Evolutionary conservation across 2,329 filamentous ascomycete species (phyloP).

Genomic region (Cladosporium sp.): DNA sequence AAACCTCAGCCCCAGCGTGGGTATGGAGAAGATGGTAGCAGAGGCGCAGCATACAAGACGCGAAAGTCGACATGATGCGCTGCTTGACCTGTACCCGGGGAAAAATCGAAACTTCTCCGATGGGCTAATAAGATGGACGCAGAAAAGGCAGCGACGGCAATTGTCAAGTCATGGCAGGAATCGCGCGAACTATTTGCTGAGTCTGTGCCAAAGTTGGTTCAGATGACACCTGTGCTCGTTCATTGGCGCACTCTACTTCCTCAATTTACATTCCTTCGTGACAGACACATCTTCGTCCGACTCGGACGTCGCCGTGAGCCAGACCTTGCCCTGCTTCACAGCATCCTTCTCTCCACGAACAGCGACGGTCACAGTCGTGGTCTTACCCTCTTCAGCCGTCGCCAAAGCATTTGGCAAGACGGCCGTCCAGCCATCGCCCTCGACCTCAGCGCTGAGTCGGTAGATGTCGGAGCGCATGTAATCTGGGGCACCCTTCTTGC

Average conservation of each 20-base stretch:
- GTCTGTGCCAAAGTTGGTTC: no score
- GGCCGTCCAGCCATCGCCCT: conserved; percentile 45
- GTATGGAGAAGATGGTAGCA: not conserved
- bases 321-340: conserved; percentile 41
- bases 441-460: conserved; percentile 42
- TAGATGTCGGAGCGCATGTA: conserved; percentile 47
- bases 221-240: no score
- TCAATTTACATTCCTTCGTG: conserved; percentile 3
- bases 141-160: no score
- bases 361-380: conserved; percentile 23
- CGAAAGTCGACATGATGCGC: not conserved
- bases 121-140: no score
- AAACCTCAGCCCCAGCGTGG: no score
- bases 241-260: no score
- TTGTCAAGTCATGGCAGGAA: no score
- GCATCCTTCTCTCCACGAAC: conserved; percentile 40
- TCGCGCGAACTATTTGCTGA: no score
- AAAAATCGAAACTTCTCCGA: no score
- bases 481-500: conserved; percentile 30
- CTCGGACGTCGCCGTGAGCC: conserved; percentile 13
- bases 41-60: not conserved
- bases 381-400: not conserved
- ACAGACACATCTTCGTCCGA: not conserved
- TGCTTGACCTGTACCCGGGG: no score
- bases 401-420: conserved; percentile 29